A percentile compares a stretch with the other conserved stretches of the same genome.
Evolutionary conservation across 768 basidiomycete species (phyloP).

Genomic region (Suillus sp.): DNA sequence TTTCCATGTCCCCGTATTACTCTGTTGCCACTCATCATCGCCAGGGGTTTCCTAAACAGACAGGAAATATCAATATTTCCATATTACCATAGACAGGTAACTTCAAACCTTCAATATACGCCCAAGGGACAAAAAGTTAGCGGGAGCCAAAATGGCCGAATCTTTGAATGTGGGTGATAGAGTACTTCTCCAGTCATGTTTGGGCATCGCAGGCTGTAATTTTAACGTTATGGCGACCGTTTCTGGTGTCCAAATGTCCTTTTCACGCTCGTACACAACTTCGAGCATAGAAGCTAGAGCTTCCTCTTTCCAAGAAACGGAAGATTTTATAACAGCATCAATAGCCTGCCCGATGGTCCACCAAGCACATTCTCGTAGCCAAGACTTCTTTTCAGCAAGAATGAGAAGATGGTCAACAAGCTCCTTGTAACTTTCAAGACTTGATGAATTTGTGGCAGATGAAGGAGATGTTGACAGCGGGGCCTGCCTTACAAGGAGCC

Average conservation of each 20-base stretch:
- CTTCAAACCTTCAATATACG: conserved; percentile 72
- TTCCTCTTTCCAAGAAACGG: conserved; percentile 70
- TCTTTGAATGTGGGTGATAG: conserved; percentile 79
- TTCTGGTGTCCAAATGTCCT: conserved; percentile 74
- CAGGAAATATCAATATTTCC: conserved; percentile 16
- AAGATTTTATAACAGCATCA: conserved; percentile 56
- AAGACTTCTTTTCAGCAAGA: conserved; percentile 83
- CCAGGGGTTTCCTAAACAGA: conserved; percentile 53
- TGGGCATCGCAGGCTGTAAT: conserved; percentile 61
- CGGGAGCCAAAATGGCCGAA: conserved; percentile 61
- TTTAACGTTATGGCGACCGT: conserved; percentile 81
- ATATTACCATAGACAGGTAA: neutral
- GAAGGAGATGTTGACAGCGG: conserved; percentile 56
- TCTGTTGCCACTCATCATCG: conserved; percentile 54
- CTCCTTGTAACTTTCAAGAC: conserved; percentile 57
- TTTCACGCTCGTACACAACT: conserved; percentile 44
- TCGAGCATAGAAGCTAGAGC: conserved; percentile 56
- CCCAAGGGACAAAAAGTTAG: conserved; percentile 76
- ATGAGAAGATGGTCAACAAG: conserved; percentile 61
- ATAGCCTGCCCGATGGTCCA: conserved; percentile 73
- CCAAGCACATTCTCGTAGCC: conserved; percentile 91
- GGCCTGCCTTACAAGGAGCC: conserved; percentile 66
- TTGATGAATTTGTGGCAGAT: conserved; percentile 55
- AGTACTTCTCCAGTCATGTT: conserved; percentile 65
- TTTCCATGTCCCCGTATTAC: conserved; percentile 71